A percentile compares a stretch with the other conserved stretches of the same genome.
Evolutionary conservation across 164 flowering plant genomes (phyloP).

Genomic region (Magnolia kwangsiensis): DNA sequence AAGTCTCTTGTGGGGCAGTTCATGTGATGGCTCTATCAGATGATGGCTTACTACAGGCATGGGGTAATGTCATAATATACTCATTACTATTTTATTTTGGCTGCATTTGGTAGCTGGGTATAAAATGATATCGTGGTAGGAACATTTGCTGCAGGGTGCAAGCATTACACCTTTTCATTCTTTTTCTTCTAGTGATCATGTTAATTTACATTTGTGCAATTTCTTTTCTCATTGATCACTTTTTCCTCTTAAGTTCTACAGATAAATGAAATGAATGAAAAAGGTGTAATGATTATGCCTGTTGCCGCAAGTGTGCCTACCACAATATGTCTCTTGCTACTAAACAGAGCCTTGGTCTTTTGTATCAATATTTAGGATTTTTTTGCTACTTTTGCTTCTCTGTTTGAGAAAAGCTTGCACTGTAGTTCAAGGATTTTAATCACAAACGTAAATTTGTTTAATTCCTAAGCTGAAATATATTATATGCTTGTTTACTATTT

Average conservation of each 20-base stretch:
- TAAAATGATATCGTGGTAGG: background rate
- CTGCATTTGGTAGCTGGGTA: background rate
- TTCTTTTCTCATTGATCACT: background rate
- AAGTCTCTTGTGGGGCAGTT: slow-evolving; percentile 95
- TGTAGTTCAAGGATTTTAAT: background rate
- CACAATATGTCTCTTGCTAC: background rate
- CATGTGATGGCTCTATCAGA: slow-evolving; percentile 92
- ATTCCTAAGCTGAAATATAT: background rate
- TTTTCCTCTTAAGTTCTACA: too few relatives aligned
- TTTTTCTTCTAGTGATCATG: background rate
- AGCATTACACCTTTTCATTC: background rate
- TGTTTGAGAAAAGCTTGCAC: background rate
- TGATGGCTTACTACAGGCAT: slow-evolving; percentile 85
- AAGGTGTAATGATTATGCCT: background rate
- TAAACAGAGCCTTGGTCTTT: background rate
- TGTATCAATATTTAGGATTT: background rate
- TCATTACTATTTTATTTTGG: background rate
- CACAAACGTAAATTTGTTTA: background rate
- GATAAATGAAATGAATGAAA: background rate
- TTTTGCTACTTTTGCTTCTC: background rate
- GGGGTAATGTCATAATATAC: slow-evolving; percentile 54
- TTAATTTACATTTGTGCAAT: too few relatives aligned
- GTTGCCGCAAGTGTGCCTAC: background rate
- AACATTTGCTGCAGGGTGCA: background rate
- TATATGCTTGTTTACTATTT: background rate